Percentiles rank a stretch among this genome's conserved stretches.
These are phyloP conservation scores for Termitomyces sp. DNA, from an alignment of 768 basidiomycete species.

Conservation along the genomic window DNA sequence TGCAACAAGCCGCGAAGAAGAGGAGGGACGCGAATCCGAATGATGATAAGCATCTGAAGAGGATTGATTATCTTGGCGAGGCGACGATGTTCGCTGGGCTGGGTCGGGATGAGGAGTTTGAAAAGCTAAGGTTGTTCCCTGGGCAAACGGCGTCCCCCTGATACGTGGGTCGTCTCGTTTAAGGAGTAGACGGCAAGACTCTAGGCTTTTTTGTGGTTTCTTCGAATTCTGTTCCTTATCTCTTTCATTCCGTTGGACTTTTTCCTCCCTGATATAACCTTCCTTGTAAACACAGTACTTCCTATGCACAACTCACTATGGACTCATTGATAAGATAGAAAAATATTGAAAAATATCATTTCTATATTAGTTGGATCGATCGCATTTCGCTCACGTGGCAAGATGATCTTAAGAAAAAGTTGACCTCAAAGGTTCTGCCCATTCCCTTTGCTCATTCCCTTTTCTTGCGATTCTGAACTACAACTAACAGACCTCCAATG, in stretches of 20 bases:
- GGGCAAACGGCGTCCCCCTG: conserved; percentile 34
- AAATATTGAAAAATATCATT: too few species aligned
- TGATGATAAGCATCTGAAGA: conserved; percentile 36
- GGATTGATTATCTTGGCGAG: conserved; percentile 67
- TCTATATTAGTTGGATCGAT: not conserved
- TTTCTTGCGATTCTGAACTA: not conserved
- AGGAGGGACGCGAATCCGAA: conserved; percentile 36
- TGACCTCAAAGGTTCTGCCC: not conserved
- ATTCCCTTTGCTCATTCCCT: not conserved
- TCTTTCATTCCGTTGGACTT: not conserved
- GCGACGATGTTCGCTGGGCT: conserved; percentile 58
- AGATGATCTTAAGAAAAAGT: conserved; percentile 9
- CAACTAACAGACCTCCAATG: conserved; percentile 34
- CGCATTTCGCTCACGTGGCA: conserved; percentile 4
- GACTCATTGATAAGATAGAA: too few species aligned
- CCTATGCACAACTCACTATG: too few species aligned
- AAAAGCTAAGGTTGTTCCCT: conserved; percentile 48
- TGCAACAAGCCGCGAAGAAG: conserved; percentile 51
- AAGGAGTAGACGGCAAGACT: conserved; percentile 15
- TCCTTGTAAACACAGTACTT: not conserved
- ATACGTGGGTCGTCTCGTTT: conserved; percentile 62
- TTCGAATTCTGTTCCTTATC: not conserved
- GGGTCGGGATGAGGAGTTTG: conserved; percentile 56
- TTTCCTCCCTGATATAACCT: not conserved
- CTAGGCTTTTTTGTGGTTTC: not conserved